Percentiles rank a stretch among this genome's conserved stretches.
Conservation (phyloP, 495 filamentous ascomycete species). For the Podospora appendiculata region DNA sequence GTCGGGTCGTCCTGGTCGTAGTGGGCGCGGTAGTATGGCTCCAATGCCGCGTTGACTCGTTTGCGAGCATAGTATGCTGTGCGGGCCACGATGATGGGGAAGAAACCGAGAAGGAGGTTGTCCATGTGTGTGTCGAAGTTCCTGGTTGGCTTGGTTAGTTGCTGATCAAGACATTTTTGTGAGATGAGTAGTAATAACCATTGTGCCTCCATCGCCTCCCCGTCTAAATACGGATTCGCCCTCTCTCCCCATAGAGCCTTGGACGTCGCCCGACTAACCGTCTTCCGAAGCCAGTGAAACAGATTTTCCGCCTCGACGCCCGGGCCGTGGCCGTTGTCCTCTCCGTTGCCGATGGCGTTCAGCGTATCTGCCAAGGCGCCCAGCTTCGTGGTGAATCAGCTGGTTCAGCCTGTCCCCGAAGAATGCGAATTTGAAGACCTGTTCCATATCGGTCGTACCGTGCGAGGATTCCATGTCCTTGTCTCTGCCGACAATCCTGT, state of each 20-base stretch:
- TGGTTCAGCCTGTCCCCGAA: conserved; percentile 2
- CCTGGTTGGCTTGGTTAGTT: conserved; percentile 1
- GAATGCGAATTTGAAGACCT: conserved; percentile 5
- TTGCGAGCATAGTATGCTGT: conserved; percentile 19
- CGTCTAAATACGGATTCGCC: conserved; percentile 18
- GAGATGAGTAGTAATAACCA: not conserved
- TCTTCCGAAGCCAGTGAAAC: conserved; percentile 23
- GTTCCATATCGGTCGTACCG: conserved; percentile 2
- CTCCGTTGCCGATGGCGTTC: not conserved
- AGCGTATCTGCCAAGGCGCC: not conserved
- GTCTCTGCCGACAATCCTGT: not conserved
- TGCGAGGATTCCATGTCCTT: not conserved
- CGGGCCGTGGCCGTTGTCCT: too few species aligned
- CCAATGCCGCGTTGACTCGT: conserved; percentile 6
- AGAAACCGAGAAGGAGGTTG: conserved; percentile 13
- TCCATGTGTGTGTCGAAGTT: conserved; percentile 22
- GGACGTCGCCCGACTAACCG: conserved; percentile 19
- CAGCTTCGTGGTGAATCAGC: not conserved
- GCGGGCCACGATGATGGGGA: conserved; percentile 21
- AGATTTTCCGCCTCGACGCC: conserved; percentile 8
- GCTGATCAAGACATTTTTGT: not conserved
- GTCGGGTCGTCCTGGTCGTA: not conserved
- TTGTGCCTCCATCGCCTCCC: conserved; percentile 8
- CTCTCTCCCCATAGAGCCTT: conserved; percentile 21
- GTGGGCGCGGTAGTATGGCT: conserved; percentile 2